These are phyloP conservation scores for Candida nemodendra DNA, from an alignment of 805 yeast genomes.

Conservation along the genomic window DNA sequence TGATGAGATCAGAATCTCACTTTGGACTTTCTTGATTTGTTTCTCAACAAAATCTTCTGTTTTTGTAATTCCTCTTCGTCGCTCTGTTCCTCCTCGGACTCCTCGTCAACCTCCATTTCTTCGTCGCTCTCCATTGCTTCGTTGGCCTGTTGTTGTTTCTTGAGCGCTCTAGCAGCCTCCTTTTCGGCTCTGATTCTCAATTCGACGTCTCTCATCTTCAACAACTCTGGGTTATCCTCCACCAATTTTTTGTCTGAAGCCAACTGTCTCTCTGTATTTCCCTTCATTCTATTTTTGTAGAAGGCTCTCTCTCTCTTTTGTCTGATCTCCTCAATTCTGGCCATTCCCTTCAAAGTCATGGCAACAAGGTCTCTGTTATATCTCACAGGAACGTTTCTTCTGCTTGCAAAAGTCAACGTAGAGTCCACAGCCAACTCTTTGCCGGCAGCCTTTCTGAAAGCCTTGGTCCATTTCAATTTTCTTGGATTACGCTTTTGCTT, in stretches of 20 bases:
- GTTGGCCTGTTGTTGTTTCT: conserved; percentile 44
- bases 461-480: conserved; percentile 97
- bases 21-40: conserved; percentile 49
- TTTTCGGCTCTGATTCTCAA: conserved; percentile 72
- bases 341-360: conserved; percentile 92
- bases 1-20: conserved; percentile 43
- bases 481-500: conserved; percentile 98
- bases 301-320: conserved; percentile 95
- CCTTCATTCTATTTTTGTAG: conserved; percentile 99
- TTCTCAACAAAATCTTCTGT: conserved; percentile 60
- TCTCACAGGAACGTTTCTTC: conserved; percentile 97
- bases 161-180: conserved; percentile 57
- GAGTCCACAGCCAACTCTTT: conserved; percentile 97
- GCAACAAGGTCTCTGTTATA: conserved; percentile 95
- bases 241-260: conserved; percentile 86
- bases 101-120: conserved; percentile 44
- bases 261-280: conserved; percentile 84
- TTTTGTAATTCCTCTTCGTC: conserved; percentile 39
- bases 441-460: conserved; percentile 98
- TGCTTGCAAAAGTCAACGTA: conserved; percentile 91
- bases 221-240: conserved; percentile 81
- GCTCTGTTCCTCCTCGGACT: conserved; percentile 46
- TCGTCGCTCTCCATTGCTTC: conserved; percentile 38
- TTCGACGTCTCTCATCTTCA: conserved; percentile 93
- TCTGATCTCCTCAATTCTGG: conserved; percentile 93